These are phyloP conservation scores for Fragilaria crotonensis DNA, from an alignment of 108 stramenopile genomes.

Conservation along the genomic window DNA sequence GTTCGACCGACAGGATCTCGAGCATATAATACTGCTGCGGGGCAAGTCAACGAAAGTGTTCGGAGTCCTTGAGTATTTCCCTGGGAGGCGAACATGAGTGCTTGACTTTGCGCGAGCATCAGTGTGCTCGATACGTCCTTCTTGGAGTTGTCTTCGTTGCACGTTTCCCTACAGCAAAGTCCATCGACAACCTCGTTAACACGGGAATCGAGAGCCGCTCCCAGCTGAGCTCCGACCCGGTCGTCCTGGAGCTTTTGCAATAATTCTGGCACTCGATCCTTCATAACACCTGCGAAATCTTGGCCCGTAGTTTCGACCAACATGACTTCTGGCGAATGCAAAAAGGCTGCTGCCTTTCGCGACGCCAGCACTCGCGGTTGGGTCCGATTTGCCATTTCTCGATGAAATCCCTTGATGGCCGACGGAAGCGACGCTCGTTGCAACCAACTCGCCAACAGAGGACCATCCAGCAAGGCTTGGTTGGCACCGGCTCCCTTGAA, in stretches of 20 bases:
- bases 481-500: conserved; percentile 96
- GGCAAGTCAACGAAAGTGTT: conserved; percentile 27
- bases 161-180: conserved; percentile 17
- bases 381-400: conserved; percentile 63
- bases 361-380: conserved; percentile 64
- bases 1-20: conserved; percentile 23
- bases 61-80: conserved; percentile 39
- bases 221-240: conserved; percentile 38
- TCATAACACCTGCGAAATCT: conserved; percentile 46
- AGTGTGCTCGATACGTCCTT: neutral
- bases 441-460: conserved; percentile 60
- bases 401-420: conserved; percentile 55
- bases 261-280: conserved; percentile 22
- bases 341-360: conserved; percentile 46
- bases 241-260: conserved; percentile 31
- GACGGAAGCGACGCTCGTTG: conserved; percentile 40
- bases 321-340: conserved; percentile 46
- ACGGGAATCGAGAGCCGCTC: conserved; percentile 25
- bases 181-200: conserved; percentile 39
- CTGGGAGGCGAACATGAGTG: conserved; percentile 26
- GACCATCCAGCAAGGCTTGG: conserved; percentile 84
- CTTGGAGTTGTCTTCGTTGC: neutral
- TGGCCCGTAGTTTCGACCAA: conserved; percentile 6
- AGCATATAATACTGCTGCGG: conserved; percentile 32
- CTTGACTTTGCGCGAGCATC: conserved; percentile 12